These are phyloP conservation scores for Mycena haematopus DNA, from an alignment of 768 basidiomycete species.

Conservation along the genomic window DNA sequence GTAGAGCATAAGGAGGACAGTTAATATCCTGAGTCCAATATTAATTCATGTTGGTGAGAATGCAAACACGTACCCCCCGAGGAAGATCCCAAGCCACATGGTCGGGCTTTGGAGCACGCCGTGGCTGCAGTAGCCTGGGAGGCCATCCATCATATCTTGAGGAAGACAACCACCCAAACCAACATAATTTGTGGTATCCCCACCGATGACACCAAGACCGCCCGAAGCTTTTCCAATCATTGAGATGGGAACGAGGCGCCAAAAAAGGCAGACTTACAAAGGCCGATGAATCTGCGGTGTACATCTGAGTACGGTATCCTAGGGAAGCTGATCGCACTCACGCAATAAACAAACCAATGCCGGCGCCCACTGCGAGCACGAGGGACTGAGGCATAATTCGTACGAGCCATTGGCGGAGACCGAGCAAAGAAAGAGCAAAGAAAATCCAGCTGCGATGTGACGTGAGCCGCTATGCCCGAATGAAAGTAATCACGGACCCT, in stretches of 20 bases:
- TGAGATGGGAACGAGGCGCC: constrained; percentile 8
- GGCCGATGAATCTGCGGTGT: constrained; percentile 65
- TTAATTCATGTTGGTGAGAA: constrained; percentile 5
- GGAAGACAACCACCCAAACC: constrained; percentile 77
- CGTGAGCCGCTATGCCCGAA: constrained; percentile 11
- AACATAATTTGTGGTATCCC: constrained; percentile 71
- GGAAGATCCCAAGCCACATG: constrained; percentile 88
- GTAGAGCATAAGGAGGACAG: constrained; percentile 83
- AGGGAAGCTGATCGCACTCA: constrained; percentile 43
- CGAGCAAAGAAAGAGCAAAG: constrained; percentile 77
- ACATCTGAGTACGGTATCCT: constrained; percentile 17
- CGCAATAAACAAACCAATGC: constrained; percentile 90
- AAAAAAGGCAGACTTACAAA: constrained; percentile 51
- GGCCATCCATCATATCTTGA: constrained; percentile 49
- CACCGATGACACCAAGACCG: constrained; percentile 80
- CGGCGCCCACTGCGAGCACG: constrained; percentile 83
- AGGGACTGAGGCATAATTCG: constrained; percentile 89
- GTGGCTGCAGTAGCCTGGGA: constrained; percentile 66
- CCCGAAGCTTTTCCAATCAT: constrained; percentile 53
- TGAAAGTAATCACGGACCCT: constrained; percentile 56
- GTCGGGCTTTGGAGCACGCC: constrained; percentile 76
- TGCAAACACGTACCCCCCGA: constrained; percentile 66
- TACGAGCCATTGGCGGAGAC: constrained; percentile 89
- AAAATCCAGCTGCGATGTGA: constrained; percentile 70
- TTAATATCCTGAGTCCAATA: constrained; percentile 59